Evolutionary conservation across 2,329 filamentous ascomycete species (phyloP).

Genomic region (Colletotrichum abscissum): DNA sequence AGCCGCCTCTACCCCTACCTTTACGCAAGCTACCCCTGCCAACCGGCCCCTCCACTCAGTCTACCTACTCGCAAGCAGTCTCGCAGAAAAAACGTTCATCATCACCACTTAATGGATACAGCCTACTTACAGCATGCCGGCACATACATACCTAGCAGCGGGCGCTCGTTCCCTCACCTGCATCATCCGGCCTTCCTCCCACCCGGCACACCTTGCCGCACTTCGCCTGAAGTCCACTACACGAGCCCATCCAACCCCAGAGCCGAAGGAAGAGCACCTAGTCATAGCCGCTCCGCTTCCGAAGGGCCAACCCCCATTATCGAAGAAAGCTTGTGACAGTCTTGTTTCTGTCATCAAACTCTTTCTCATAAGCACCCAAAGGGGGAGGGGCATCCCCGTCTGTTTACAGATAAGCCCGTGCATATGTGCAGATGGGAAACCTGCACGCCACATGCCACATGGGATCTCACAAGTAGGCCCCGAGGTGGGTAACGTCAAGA

Average conservation of each 20-base stretch:
- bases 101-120: background rate
- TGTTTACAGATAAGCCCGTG: background rate
- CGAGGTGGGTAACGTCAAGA: background rate
- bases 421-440: conserved; percentile 19
- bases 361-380: conserved; percentile 1
- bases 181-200: conserved; percentile 9
- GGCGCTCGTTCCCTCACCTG: conserved; percentile 12
- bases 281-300: background rate
- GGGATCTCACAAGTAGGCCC: background rate
- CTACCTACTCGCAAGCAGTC: background rate
- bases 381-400: background rate
- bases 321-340: conserved; percentile 21
- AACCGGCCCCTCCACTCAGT: no score
- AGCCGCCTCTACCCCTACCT: conserved; percentile 8
- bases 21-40: conserved; percentile 20
- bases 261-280: no score
- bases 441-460: background rate
- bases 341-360: conserved; percentile 28
- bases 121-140: background rate
- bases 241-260: background rate
- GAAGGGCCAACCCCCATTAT: background rate
- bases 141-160: conserved; percentile 22
- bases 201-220: conserved; percentile 18
- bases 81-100: background rate
- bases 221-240: background rate